Evolutionary conservation across 2,329 filamentous ascomycete genomes (phyloP), one percentile per base, ranked within the genome.

Genomic region (Trichoderma breve): DNA sequence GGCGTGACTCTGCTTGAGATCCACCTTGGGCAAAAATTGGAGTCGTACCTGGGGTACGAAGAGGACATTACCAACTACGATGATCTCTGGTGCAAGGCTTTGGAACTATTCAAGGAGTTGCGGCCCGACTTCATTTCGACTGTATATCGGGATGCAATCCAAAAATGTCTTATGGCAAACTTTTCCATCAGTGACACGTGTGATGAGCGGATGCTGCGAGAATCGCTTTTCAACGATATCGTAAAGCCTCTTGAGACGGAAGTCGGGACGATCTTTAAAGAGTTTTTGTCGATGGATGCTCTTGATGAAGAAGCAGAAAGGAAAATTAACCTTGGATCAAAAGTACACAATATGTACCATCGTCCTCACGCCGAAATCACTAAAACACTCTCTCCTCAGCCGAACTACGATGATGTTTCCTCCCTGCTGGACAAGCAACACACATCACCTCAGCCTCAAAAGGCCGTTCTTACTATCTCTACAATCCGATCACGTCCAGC

Each of bases 261-360:
- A 51, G 43, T 51, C 2, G 43, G 9, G 0, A 51, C 2, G n/a
- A 51, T 51, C 4, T 51, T 51, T 12, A 51, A 51, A 21, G 43
- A 51, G 2, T 51, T 51, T 6, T 51, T 51, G 9, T 51, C 43
- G 3, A 21, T 51, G 43, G 43, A 51, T 6, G 9, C 43, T 4
- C 43, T 51, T 21, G 43, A 51, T 51, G 43, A 51, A 51, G 43
- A 51, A 51, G 43, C 43, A 21, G 43, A 51, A 21, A 51, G 5
- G 4, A 51, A 51, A 51, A 51, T 51, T 21, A 21, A 51, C 1
- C 43, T 51, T 51, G n/a, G 43, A 51, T 51, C 43, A 21, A 51
- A 21, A 8, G 1, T 1, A 18, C 6, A 8, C 3, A 39, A 0
- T 1, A 39, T 18, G 15, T 2, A 39, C 36, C 36, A 3, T 4